Conservation (phyloP, 371 early-diverging fungal species). For the Encephalitozoon cuniculi region DNA sequence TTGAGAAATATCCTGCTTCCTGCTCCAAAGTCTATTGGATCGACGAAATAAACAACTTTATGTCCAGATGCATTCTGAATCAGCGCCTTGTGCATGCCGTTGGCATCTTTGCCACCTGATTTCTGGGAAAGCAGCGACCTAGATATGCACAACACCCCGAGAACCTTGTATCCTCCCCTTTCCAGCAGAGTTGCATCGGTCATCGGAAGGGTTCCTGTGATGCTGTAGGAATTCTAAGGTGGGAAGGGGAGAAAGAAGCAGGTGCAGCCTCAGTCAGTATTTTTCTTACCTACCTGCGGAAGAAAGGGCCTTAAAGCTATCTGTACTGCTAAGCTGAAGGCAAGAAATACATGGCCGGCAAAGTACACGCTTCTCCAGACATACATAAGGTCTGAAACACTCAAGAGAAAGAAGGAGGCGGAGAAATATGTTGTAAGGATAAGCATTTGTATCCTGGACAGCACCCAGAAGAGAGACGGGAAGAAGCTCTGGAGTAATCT, state of each 20-base stretch:
- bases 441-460: constrained; percentile 31
- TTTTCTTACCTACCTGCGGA: neutral
- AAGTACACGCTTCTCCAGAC: constrained; percentile 48
- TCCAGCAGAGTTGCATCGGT: neutral
- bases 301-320: neutral
- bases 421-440: constrained; percentile 49
- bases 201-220: neutral
- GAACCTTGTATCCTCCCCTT: constrained; percentile 5
- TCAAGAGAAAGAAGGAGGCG: constrained; percentile 46
- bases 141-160: constrained; percentile 7
- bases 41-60: constrained; percentile 25
- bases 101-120: neutral
- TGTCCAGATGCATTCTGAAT: neutral
- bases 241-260: neutral
- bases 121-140: neutral
- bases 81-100: constrained; percentile 10
- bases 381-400: constrained; percentile 10
- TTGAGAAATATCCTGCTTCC: neutral
- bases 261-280: neutral
- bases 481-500: constrained; percentile 5
- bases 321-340: neutral
- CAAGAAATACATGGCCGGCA: constrained; percentile 34
- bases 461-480: neutral
- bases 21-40: constrained; percentile 11
- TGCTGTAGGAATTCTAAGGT: neutral